A percentile compares a stretch with the other conserved stretches of the same genome.
Conservation (phyloP, 352 stramenopile species). For the Pythium coloratum region DNA sequence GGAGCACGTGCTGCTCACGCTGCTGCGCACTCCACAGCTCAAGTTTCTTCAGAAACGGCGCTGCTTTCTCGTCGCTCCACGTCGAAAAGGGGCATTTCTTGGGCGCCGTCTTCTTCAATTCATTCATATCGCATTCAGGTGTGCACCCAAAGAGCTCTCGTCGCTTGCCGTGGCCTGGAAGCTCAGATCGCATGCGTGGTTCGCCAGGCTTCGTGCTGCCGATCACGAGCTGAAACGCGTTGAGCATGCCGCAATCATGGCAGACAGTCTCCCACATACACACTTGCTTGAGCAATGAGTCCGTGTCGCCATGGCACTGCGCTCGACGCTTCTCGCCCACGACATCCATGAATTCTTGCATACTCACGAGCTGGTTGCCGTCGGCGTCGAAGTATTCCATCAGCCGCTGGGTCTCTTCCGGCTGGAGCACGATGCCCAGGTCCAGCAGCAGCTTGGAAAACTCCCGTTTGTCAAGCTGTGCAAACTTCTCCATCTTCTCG, state of each 20-base stretch:
- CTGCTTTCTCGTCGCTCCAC: slow-evolving; percentile 61
- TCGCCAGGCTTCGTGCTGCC: slow-evolving; percentile 40
- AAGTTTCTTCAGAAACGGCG: slow-evolving; percentile 62
- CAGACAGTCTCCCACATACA: slow-evolving; percentile 93
- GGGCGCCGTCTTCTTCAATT: slow-evolving; percentile 53
- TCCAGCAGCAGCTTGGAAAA: slow-evolving; percentile 58
- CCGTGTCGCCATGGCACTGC: slow-evolving; percentile 76
- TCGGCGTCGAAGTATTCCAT: slow-evolving; percentile 88
- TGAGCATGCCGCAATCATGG: slow-evolving; percentile 89
- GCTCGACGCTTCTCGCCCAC: slow-evolving; percentile 65
- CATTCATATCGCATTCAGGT: slow-evolving; percentile 69
- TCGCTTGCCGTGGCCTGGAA: slow-evolving; percentile 66
- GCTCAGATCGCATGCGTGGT: slow-evolving; percentile 57
- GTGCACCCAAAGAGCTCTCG: slow-evolving; percentile 59
- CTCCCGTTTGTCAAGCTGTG: slow-evolving; percentile 47
- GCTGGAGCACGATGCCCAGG: slow-evolving; percentile 80
- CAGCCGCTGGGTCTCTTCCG: slow-evolving; percentile 76
- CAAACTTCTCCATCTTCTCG: slow-evolving; percentile 63
- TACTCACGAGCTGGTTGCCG: slow-evolving; percentile 59
- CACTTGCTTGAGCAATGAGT: slow-evolving; percentile 71
- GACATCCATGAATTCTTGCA: slow-evolving; percentile 84
- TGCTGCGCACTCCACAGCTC: slow-evolving; percentile 71
- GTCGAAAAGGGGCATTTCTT: slow-evolving; percentile 53
- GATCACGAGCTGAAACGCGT: slow-evolving; percentile 85
- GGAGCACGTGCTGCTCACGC: slow-evolving; percentile 68